phyloP scores from a whole-genome alignment of 495 filamentous ascomycete species.

The Talaromyces proteolyticus region DNA sequence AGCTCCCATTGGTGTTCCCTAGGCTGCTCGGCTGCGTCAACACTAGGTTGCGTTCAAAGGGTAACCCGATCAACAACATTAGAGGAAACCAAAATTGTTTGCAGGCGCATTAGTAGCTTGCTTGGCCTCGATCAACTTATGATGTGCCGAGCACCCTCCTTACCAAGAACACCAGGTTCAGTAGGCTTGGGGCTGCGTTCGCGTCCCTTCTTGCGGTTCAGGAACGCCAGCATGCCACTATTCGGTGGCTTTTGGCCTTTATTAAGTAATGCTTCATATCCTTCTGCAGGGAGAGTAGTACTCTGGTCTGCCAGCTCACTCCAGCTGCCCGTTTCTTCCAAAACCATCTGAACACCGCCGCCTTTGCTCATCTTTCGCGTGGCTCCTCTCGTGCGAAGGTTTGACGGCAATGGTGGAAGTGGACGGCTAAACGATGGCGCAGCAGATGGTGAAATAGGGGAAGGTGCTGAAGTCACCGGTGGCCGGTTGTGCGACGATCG shows the following conservation, averaged over 20 bases:
- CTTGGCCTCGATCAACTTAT: slow-evolving; percentile 19
- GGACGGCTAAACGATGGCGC: slow-evolving; percentile 33
- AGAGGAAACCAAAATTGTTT: not conserved
- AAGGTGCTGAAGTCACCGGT: slow-evolving; percentile 5
- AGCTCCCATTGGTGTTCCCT: no score
- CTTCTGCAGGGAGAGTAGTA: slow-evolving; percentile 67
- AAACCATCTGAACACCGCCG: slow-evolving; percentile 84
- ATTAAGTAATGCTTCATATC: slow-evolving; percentile 34
- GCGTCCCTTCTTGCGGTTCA: slow-evolving; percentile 81
- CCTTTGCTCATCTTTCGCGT: slow-evolving; percentile 63
- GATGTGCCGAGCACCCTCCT: slow-evolving; percentile 77
- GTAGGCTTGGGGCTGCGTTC: slow-evolving; percentile 91
- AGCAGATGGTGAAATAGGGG: slow-evolving; percentile 12
- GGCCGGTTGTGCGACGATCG: slow-evolving; percentile 10
- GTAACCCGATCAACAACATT: no score
- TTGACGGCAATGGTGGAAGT: slow-evolving; percentile 16
- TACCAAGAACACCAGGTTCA: slow-evolving; percentile 88
- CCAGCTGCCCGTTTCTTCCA: slow-evolving; percentile 86
- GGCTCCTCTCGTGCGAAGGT: slow-evolving; percentile 24
- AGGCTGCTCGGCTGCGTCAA: no score
- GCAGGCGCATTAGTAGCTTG: not conserved
- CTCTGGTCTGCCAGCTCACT: slow-evolving; percentile 80
- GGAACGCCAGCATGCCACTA: slow-evolving; percentile 83
- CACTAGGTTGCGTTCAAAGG: no score
- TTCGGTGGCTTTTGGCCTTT: slow-evolving; percentile 44